A percentile compares a stretch with the other conserved stretches of the same genome.
phyloP scores from a whole-genome alignment of 305 asterid species.

The Petunia hybrid region DNA sequence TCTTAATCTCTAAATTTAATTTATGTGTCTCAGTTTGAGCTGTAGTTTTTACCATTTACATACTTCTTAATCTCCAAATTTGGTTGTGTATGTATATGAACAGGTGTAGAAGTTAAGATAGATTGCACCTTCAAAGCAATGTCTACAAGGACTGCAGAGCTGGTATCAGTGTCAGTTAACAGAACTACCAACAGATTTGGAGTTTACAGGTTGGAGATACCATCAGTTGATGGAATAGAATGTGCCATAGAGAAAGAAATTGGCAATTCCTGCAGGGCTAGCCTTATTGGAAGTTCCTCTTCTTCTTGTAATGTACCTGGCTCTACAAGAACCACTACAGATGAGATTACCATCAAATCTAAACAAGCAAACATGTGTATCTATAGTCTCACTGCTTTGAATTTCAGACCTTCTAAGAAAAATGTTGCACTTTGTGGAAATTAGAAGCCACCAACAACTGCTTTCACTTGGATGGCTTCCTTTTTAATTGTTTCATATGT shows the following conservation, averaged over 20 bases:
- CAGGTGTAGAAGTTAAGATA: conserved; percentile 84
- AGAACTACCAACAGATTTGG: conserved; percentile 83
- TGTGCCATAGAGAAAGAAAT: conserved; percentile 79
- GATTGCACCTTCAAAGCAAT: conserved; percentile 89
- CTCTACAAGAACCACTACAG: conserved; percentile 59
- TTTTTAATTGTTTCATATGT: background rate
- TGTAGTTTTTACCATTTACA: background rate
- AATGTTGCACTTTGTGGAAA: conserved; percentile 66
- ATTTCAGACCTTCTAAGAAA: conserved; percentile 73
- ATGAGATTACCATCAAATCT: conserved; percentile 73
- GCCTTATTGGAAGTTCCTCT: conserved; percentile 50
- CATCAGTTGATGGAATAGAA: conserved; percentile 90
- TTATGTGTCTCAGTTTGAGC: no score
- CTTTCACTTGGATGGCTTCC: background rate
- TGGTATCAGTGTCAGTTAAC: conserved; percentile 73
- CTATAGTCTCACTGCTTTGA: conserved; percentile 77
- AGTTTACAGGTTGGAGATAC: conserved; percentile 76
- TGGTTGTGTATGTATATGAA: background rate
- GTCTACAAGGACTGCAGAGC: conserved; percentile 72
- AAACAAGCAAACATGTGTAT: conserved; percentile 67
- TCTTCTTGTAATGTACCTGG: conserved; percentile 68
- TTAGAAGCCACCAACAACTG: conserved; percentile 25
- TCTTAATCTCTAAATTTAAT: background rate
- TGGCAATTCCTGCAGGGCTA: conserved; percentile 71
- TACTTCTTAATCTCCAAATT: background rate